A percentile compares a stretch with the other conserved stretches of the same genome.
Conservation (phyloP, 2,329 filamentous ascomycete species). For the Trichoderma sp. region DNA sequence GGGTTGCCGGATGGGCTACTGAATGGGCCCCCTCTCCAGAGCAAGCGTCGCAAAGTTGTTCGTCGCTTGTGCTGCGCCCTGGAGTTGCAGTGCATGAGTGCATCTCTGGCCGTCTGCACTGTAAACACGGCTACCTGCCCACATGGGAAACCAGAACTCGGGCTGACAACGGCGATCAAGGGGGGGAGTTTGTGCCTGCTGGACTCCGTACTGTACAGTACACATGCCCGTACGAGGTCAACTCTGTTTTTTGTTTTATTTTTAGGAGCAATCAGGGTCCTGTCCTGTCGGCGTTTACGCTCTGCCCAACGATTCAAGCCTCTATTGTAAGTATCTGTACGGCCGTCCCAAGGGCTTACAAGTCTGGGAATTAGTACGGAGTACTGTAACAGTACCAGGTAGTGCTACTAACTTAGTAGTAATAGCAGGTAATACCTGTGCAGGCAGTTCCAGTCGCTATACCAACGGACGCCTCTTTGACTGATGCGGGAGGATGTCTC, state of each 20-base stretch:
- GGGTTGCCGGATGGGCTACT: constrained; percentile 22
- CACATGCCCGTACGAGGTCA: neutral
- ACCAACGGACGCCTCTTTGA: neutral
- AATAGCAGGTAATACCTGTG: neutral
- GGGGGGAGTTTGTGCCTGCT: neutral
- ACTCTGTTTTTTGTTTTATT: neutral
- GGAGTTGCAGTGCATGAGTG: neutral
- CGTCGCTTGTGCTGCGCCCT: constrained; percentile 13
- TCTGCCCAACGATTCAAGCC: neutral
- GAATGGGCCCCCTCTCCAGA: constrained; percentile 10
- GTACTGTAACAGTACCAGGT: too few relatives aligned
- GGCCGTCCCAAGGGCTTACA: neutral
- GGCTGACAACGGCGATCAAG: neutral
- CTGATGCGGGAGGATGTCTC: constrained; percentile 4
- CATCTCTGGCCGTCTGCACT: neutral
- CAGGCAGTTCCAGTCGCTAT: neutral
- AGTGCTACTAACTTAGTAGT: too few relatives aligned
- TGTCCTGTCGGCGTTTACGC: neutral
- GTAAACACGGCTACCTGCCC: neutral
- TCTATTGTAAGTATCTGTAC: neutral
- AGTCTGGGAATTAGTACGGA: neutral
- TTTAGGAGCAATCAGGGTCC: constrained; percentile 6
- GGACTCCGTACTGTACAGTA: too few relatives aligned
- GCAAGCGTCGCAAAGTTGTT: too few relatives aligned
- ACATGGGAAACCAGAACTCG: neutral